Evolutionary conservation across 1,139 yeast species (phyloP).

Genomic region (Sugiyamaella pinicola): DNA sequence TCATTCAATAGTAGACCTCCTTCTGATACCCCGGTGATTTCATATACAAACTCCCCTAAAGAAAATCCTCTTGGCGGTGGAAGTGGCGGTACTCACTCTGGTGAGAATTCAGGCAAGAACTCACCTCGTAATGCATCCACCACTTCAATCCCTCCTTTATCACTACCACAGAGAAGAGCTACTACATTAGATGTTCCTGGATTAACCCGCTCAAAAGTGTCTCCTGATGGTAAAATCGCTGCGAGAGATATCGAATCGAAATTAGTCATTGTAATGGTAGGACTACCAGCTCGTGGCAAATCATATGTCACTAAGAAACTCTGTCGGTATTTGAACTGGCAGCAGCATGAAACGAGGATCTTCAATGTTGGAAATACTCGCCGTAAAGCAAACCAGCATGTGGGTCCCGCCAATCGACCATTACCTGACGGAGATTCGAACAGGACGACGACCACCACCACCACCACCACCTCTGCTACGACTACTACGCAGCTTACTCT

Average conservation of each 20-base stretch:
- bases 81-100: background rate
- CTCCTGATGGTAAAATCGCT: constrained; percentile 83
- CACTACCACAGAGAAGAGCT: constrained; percentile 48
- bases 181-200: constrained; percentile 93
- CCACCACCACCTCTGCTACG: too few species aligned
- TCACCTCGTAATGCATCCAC: constrained; percentile 28
- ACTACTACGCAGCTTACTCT: too few species aligned
- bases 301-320: constrained; percentile 89
- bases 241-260: constrained; percentile 75
- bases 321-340: constrained; percentile 86
- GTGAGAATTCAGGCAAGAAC: constrained; percentile 14
- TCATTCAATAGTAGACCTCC: constrained; percentile 34
- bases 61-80: constrained; percentile 17
- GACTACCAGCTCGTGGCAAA: constrained; percentile 76
- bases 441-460: too few species aligned
- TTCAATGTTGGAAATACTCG: constrained; percentile 95
- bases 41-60: constrained; percentile 30
- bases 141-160: constrained; percentile 31
- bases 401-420: constrained; percentile 74
- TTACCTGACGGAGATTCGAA: constrained; percentile 55
- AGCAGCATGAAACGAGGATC: constrained; percentile 84
- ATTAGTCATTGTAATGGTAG: constrained; percentile 91
- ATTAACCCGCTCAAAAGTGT: constrained; percentile 75
- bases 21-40: constrained; percentile 34
- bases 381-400: constrained; percentile 61